A percentile compares a stretch with the other conserved stretches of the same genome.
Conservation (phyloP, 2,329 filamentous ascomycete species). For the Emmonsiellopsis sp. region DNA sequence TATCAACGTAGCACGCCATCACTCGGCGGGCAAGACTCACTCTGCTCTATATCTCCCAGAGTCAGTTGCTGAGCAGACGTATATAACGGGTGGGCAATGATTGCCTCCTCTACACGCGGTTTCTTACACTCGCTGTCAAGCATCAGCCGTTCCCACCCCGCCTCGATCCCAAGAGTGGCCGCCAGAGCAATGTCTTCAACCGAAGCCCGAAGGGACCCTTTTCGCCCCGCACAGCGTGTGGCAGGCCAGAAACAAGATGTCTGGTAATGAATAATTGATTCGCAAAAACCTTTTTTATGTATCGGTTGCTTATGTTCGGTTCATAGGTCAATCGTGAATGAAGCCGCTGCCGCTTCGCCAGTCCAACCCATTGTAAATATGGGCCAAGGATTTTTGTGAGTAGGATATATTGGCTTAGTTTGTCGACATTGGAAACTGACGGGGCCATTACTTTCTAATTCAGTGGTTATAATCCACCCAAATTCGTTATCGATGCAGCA, state of each 20-base stretch:
- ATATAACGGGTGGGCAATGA: background rate
- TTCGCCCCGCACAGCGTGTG: constrained; percentile 39
- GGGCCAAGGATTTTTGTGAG: constrained; percentile 54
- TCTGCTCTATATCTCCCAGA: background rate
- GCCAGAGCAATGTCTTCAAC: constrained; percentile 33
- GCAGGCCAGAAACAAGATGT: constrained; percentile 45
- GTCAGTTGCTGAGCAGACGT: background rate
- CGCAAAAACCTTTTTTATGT: background rate
- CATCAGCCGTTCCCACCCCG: background rate
- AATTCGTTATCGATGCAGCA: constrained; percentile 84
- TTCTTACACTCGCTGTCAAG: background rate
- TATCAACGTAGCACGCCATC: too few relatives aligned
- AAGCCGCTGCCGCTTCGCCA: constrained; percentile 55
- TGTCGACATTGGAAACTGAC: background rate
- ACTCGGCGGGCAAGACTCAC: too few relatives aligned
- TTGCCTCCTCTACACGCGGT: background rate
- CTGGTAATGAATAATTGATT: constrained; percentile 24
- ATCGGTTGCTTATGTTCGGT: background rate
- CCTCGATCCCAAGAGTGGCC: background rate
- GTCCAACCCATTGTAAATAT: constrained; percentile 61
- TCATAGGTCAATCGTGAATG: constrained; percentile 56
- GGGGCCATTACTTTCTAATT: background rate
- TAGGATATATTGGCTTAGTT: constrained; percentile 9
- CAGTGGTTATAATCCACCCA: constrained; percentile 81
- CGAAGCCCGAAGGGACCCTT: constrained; percentile 30